Percentiles rank a stretch among this genome's conserved stretches.
Evolutionary conservation across 2,329 filamentous ascomycete species (phyloP).

Genomic region (Colletotrichum sp.): DNA sequence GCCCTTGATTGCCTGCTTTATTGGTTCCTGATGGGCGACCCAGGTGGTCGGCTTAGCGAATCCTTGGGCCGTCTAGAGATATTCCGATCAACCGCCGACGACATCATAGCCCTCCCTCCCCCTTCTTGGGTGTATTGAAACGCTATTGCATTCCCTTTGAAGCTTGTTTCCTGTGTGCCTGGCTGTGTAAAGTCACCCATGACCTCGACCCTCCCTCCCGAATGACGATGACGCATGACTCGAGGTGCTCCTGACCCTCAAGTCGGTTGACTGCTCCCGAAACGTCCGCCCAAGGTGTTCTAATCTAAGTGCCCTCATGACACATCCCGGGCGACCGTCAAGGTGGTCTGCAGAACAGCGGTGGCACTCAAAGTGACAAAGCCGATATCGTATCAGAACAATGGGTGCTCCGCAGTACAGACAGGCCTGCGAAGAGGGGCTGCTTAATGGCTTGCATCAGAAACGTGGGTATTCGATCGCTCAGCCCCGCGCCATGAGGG

Average conservation of each 20-base stretch:
- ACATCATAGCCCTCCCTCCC: neutral
- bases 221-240: conserved; percentile 7
- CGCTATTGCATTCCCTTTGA: neutral
- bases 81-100: neutral
- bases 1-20: neutral
- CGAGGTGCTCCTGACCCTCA: neutral
- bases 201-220: neutral
- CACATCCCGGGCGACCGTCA: neutral
- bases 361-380: neutral
- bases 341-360: neutral
- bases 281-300: neutral
- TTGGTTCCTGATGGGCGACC: neutral
- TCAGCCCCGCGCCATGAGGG: neutral
- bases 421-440: neutral
- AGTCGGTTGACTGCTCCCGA: neutral
- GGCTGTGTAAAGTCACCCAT: neutral
- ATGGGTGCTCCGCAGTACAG: neutral
- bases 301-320: conserved; percentile 2
- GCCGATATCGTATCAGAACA: neutral
- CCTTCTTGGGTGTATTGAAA: neutral
- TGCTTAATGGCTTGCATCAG: conserved; percentile 20
- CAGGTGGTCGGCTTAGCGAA: neutral
- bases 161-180: neutral
- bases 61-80: neutral
- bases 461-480: conserved; percentile 14